Conservation (phyloP, 495 filamentous ascomycete species). For the Penicillium parvum region DNA sequence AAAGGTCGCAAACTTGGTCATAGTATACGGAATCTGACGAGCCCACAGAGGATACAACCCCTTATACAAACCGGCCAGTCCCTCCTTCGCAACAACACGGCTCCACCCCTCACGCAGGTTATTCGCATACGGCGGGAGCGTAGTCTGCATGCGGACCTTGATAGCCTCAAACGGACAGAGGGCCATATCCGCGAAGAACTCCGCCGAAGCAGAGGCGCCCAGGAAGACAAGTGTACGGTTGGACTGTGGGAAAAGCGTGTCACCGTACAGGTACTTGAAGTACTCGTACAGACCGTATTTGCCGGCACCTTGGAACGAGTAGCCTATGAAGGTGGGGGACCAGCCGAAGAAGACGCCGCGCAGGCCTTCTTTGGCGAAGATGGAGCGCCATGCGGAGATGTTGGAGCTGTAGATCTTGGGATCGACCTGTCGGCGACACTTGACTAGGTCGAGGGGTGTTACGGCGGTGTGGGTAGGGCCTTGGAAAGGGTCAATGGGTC, state of each 20-base stretch:
- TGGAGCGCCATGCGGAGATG: conserved; percentile 59
- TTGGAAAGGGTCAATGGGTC: conserved; percentile 16
- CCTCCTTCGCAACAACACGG: conserved; percentile 57
- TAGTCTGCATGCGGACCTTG: conserved; percentile 72
- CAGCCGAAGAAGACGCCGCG: conserved; percentile 71
- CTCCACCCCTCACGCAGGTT: conserved; percentile 59
- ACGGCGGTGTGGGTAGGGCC: conserved; percentile 56
- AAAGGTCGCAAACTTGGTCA: conserved; percentile 74
- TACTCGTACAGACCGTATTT: conserved; percentile 75
- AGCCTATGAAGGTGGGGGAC: conserved; percentile 65
- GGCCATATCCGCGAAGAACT: conserved; percentile 65
- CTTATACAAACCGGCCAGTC: conserved; percentile 59
- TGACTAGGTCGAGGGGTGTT: conserved; percentile 61
- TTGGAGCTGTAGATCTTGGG: conserved; percentile 67
- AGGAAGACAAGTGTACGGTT: conserved; percentile 64
- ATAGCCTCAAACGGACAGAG: conserved; percentile 67
- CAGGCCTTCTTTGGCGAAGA: conserved; percentile 59
- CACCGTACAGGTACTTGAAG: conserved; percentile 69
- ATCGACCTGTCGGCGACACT: conserved; percentile 71
- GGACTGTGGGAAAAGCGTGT: conserved; percentile 54
- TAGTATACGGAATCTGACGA: conserved; percentile 69
- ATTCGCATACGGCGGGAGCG: conserved; percentile 59
- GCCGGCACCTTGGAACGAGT: conserved; percentile 70
- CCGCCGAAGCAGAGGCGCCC: conserved; percentile 59
- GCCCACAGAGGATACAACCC: conserved; percentile 67